phyloP scores from a whole-genome alignment of 2,329 filamentous ascomycete species.

The Aspergillus aculeatinus region DNA sequence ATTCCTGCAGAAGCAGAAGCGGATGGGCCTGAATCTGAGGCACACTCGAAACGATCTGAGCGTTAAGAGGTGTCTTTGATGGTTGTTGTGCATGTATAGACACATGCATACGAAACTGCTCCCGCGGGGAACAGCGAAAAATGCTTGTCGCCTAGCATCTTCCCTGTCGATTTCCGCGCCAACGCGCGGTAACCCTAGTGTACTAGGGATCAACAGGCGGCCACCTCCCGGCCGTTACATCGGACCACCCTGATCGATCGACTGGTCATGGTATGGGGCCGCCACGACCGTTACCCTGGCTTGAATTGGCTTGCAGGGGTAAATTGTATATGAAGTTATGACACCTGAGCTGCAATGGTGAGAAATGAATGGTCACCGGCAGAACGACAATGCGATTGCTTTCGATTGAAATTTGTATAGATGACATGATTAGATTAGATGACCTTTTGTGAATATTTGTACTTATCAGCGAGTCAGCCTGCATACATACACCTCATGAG shows the following conservation, averaged over 20 bases:
- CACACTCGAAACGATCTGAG: constrained; percentile 29
- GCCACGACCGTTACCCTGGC: background rate
- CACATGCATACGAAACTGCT: background rate
- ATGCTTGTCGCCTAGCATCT: background rate
- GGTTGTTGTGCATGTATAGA: background rate
- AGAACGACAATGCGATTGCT: background rate
- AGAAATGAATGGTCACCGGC: background rate
- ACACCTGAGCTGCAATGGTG: background rate
- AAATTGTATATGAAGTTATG: background rate
- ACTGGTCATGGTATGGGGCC: background rate
- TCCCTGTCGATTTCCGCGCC: background rate
- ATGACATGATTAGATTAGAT: constrained; percentile 7
- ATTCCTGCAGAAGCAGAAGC: constrained; percentile 4
- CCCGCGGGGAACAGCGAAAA: background rate
- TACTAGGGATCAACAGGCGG: background rate
- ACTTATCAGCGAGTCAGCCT: background rate
- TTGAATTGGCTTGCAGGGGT: background rate
- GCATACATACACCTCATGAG: background rate
- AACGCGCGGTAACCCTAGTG: background rate
- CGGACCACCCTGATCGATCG: background rate
- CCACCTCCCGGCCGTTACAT: background rate
- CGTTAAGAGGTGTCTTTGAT: background rate
- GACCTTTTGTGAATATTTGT: background rate
- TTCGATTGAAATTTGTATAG: background rate
- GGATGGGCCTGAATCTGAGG: constrained; percentile 19